phyloP scores from a whole-genome alignment of 345 rosid species.

The Linum usitatissimum region DNA sequence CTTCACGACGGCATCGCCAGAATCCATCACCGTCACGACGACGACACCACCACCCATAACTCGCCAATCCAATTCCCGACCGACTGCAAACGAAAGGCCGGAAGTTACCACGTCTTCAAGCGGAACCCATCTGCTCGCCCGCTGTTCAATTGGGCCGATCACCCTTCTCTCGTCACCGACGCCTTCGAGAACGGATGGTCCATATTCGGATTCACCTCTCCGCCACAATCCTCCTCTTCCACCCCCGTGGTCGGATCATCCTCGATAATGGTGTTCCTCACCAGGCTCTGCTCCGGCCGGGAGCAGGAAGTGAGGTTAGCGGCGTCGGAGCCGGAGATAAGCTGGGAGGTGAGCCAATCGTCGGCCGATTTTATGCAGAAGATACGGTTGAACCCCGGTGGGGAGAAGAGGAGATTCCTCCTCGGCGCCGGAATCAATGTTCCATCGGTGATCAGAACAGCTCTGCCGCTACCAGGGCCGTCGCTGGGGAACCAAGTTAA shows the following conservation, averaged over 20 bases:
- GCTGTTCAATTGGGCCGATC: constrained; percentile 67
- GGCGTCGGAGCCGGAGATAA: constrained; percentile 42
- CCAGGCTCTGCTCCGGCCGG: not conserved
- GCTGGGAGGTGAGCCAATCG: constrained; percentile 78
- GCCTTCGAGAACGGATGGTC: constrained; percentile 88
- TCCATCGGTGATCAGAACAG: constrained; percentile 51
- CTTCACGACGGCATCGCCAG: constrained; percentile 44
- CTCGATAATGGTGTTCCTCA: not conserved
- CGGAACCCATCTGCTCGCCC: constrained; percentile 30
- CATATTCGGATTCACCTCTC: constrained; percentile 53
- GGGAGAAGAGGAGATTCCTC: constrained; percentile 18
- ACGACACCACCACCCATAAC: constrained; percentile 7
- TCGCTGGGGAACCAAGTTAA: constrained; percentile 27
- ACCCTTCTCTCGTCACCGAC: constrained; percentile 58
- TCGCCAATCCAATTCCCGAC: constrained; percentile 5
- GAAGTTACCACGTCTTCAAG: constrained; percentile 36
- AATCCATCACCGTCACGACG: constrained; percentile 45
- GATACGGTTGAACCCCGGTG: constrained; percentile 45
- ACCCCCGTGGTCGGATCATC: not conserved
- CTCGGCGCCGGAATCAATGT: constrained; percentile 22
- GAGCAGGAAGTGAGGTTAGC: constrained; percentile 32
- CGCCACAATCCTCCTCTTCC: constrained; percentile 24
- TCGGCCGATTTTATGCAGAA: constrained; percentile 71
- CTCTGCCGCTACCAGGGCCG: constrained; percentile 86
- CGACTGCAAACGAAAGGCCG: constrained; percentile 35